Base-by-base conservation (phyloP, 2,329 filamentous ascomycete genomes). In the Penicillium expansum region DNA sequence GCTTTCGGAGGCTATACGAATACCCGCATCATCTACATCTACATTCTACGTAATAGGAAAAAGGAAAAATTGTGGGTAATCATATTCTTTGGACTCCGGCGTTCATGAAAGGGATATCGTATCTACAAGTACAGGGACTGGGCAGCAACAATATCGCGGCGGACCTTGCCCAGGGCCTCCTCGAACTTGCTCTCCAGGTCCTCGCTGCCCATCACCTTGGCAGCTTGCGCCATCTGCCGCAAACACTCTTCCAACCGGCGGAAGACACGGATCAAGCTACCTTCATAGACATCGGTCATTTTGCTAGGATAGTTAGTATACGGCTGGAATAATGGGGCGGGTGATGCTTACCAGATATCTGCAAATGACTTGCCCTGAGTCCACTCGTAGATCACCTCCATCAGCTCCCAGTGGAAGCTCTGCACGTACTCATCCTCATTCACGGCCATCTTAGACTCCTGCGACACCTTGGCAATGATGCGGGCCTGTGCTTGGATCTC, bases 261-360 rank as follows among this genome's bases (percentile, higher is more conserved):
- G 85, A 99, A 99, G 38, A 97, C 86, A 48, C 94, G 91, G 67
- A 99, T 97, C 59, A 99, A 80, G 57, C 91, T 97, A 58, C 94
- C 94, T 79, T 99, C 94, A 76, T 97, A 99, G 29, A 93, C 91
- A 68, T 97, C 93, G 29, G 94, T 97, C 92, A 99, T 97, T 91
- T 96, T 96, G 78, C 93, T 96, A 62, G 8, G 27, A 69, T 11
- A 27, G 52, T 52, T 52, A 51, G 61, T 61, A 60, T 38, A 52
- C 29, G 37, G 38, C 47, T 45, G 20, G 32, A 39, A 56, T 48
- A 57, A 39, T 33, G 3, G 24, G 39, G 24, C 9, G 29, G 33
- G 24, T 35, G 55, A 32, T 55, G 84, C 91, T 71, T 85, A 96
- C 93, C 94, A 97, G 61, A 99, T 97, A 66, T 96, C 87, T 0